Base-by-base conservation (phyloP, 139 green algal genomes). In the Pleodorina starrii region DNA sequence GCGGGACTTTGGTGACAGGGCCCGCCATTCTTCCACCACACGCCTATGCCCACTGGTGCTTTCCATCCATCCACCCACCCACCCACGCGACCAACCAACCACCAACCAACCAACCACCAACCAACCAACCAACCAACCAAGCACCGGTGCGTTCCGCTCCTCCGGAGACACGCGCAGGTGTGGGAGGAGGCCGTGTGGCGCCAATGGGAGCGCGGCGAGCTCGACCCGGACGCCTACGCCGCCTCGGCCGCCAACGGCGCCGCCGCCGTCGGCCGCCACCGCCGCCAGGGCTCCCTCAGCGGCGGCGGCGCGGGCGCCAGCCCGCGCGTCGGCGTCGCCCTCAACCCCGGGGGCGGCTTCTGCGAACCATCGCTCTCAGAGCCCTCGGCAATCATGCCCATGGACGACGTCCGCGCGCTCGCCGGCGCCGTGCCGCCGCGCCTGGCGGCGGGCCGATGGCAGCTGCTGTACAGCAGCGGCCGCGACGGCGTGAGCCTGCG, bases 401-500 rank as follows among this genome's bases (percentile, higher is more conserved):
- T 51, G 10, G 82, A 88, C 44, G 82, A 88, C 46, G 66, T 87
- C 9, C 86, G 89, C 35, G 43, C 48, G 48, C 76, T 92, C 87
- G 81, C 44, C 57, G 44, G 76, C 73, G 14, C 63, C 76, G 25
- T 94, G 84, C 91, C 86, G 0, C 42, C 75, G 5, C 86, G 86
- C n/a, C 86, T 86, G 32, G 57, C 75, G 36, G 29, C 60, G 25
- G 36, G 86, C 69, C 69, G 89, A 2, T 96, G 94, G 94, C 51
- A 75, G 32, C 76, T 95, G 38, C 71, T 93, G 51, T 96, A 95
- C 87, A 93, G 91, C 91, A 96, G 93, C 27, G 69, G 68, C 0
- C 74, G 92, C 6, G 92, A 98, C 78, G 96, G 96, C 68, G 95
- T 95, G 92, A 94, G 83, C 66, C 90, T 98, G 9, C 86, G 94